phyloP scores from a whole-genome alignment of 2,329 filamentous ascomycete genomes.

The Scytalidium sp. region DNA sequence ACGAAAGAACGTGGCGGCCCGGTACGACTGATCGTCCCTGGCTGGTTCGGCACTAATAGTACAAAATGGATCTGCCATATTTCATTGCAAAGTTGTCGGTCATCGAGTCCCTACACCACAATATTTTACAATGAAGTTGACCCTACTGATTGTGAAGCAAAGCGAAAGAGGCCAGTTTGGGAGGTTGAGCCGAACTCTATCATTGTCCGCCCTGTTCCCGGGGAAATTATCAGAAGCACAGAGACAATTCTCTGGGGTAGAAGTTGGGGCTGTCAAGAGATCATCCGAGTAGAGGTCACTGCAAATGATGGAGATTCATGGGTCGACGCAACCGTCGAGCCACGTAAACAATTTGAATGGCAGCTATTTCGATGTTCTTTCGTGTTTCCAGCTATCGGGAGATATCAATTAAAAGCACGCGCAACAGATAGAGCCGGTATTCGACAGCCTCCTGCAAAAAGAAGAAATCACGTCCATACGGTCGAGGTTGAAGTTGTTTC shows the following conservation, averaged over 20 bases:
- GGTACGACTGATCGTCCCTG: conserved; percentile 7
- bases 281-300: conserved; percentile 1
- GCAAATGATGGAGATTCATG: not conserved
- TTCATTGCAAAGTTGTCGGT: not conserved
- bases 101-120: conserved; percentile 3
- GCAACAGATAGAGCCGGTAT: not conserved
- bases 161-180: conserved; percentile 7
- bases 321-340: not conserved
- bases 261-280: conserved; percentile 3
- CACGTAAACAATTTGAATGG: conserved; percentile 2
- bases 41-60: conserved; percentile 9
- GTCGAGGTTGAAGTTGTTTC: too few relatives aligned
- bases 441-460: not conserved
- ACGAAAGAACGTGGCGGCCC: conserved; percentile 4
- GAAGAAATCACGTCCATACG: conserved; percentile 5
- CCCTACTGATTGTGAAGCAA: not conserved
- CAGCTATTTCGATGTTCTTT: not conserved
- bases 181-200: conserved; percentile 7
- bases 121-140: conserved; percentile 6
- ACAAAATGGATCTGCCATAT: conserved; percentile 7
- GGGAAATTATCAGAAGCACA: not conserved
- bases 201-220: conserved; percentile 1
- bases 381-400: not conserved
- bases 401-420: not conserved
- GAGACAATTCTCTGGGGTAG: not conserved